Base-by-base conservation (phyloP, 2,329 filamentous ascomycete species). In the Aspergillus sp. region DNA sequence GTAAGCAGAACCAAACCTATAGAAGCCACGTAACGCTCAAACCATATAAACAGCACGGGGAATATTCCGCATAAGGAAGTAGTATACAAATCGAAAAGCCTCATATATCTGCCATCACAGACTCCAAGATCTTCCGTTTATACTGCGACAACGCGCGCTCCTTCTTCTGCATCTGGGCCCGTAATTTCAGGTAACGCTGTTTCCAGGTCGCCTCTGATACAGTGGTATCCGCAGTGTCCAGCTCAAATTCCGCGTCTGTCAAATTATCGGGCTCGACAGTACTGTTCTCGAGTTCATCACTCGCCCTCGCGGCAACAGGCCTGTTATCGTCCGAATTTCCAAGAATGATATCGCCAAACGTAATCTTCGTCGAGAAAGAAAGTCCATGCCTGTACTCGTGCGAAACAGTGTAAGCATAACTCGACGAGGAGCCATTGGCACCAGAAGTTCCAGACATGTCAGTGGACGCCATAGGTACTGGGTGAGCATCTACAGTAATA, bases 51-150 rank as follows among this genome's bases (percentile, higher is more conserved):
- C 4, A 11, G 20, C 21, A 29, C 20, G 47, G 47, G 29, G 19
- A 20, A 21, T 17, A 47, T 40, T 23, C 20, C 23, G 29, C 25
- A 45, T 43, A 31, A 42, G 11, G 3, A n/a, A 32, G 11, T 25
- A 10, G 7, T 31, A 52, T 40, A 16, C 16, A 50, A 14, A 17
- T 19, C 34, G 21, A 40, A 50, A 51, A 19, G 4, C 14, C 13
- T 60, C 54, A 73, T 31, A 73, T 66, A 50, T 73, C 70, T 36
- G 68, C 67, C 72, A 75, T 75, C n/a, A 75, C 72, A 14, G 70
- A 72, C 56, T 75, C 71, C 14, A 75, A 62, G 25, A 75, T 72
- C 43, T 68, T 73, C 31, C 72, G 71, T 51, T 74, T 74, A 49
- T 75, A 75, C 40, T 72, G 63, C 1, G 67, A 64, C 23, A 75